Evolutionary conservation across 2,329 filamentous ascomycete genomes (phyloP), one percentile per base, ranked within the genome.

Genomic region (Hymenoscyphus occultus): DNA sequence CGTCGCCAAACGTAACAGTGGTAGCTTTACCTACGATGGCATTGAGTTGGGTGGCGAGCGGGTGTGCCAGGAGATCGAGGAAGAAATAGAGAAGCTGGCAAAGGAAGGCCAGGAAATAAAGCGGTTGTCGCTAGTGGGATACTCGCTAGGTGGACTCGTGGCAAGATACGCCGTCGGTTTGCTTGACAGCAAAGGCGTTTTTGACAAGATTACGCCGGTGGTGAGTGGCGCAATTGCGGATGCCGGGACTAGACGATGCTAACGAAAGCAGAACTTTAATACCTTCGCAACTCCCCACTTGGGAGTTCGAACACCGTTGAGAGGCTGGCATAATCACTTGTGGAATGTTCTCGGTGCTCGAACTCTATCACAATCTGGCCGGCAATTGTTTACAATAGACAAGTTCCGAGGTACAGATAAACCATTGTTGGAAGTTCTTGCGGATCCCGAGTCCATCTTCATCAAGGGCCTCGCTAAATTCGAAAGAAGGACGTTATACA

Each of bases 221-320:
- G 87, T 90, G 80, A 59, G 80, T 71, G 51, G 9, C 28, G 48
- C 40, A 42, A 12, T 51, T 45, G 28, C 39, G 22, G n/a, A 32
- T 12, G 35, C 31, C 16, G n/a, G 16, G 35, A 31, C 13, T 31
- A 19, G 2, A 12, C 35, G 35, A 42, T 32, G 59, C 67, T 51
- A 67, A 32, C 13, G 13, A 14, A 12, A 10, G 5, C 28, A 90
- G 85, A 97, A 96, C 81, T 97, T 98, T 78, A 92, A 90, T 2
- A 97, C 93, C 0, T 97, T 98, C 77, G 94, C 91, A 5, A 89
- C 90, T 39, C 94, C 91, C 31, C 91, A 93, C 77, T 82, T 93
- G 7, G 91, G 91, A n/a, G 90, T 90, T 1, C 83, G 90, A 60
- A 86, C 87, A 1, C 90, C 91, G 1, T 78, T 88, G 56, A 85